These are phyloP conservation scores for Sordariomycetes sp. DNA, from an alignment of 2,329 filamentous ascomycete genomes.

Conservation along the genomic window DNA sequence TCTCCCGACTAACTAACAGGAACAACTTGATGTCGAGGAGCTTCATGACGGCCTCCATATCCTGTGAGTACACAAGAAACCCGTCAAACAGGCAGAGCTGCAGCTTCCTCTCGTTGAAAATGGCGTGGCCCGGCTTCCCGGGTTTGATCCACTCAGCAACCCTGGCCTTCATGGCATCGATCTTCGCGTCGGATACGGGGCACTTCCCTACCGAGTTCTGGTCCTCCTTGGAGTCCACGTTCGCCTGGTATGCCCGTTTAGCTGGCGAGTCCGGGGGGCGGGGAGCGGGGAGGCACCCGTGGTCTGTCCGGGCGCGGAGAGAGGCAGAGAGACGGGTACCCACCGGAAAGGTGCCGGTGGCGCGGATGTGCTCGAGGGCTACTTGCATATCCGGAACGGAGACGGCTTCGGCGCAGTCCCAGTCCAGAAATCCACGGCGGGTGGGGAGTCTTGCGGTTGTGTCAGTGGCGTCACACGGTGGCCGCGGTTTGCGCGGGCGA, in stretches of 20 bases:
- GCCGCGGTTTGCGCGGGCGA: background rate
- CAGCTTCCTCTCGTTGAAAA: conserved; percentile 17
- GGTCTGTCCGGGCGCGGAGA: conserved; percentile 15
- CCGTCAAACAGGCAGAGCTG: conserved; percentile 73
- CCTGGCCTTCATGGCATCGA: conserved; percentile 32
- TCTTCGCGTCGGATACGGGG: conserved; percentile 36
- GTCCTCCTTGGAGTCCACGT: conserved; percentile 45
- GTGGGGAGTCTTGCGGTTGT: conserved; percentile 6
- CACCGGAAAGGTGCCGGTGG: conserved; percentile 55
- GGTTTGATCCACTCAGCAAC: conserved; percentile 36
- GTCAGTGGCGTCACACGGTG: background rate
- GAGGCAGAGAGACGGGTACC: conserved; percentile 15
- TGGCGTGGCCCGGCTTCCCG: conserved; percentile 28
- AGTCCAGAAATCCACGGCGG: conserved; percentile 59
- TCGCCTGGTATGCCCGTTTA: conserved; percentile 23
- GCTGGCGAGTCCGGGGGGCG: background rate
- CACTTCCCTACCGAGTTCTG: conserved; percentile 48
- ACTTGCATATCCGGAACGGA: conserved; percentile 57
- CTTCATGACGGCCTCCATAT: conserved; percentile 42
- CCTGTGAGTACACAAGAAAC: conserved; percentile 67
- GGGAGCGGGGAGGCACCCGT: conserved; percentile 11
- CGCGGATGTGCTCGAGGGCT: conserved; percentile 59
- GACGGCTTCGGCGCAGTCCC: conserved; percentile 80
- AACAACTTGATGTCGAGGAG: conserved; percentile 70
- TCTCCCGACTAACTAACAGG: conserved; percentile 55